Evolutionary conservation across 345 rosid genomes (phyloP).

Genomic region (Eucalyptus tenuipes): DNA sequence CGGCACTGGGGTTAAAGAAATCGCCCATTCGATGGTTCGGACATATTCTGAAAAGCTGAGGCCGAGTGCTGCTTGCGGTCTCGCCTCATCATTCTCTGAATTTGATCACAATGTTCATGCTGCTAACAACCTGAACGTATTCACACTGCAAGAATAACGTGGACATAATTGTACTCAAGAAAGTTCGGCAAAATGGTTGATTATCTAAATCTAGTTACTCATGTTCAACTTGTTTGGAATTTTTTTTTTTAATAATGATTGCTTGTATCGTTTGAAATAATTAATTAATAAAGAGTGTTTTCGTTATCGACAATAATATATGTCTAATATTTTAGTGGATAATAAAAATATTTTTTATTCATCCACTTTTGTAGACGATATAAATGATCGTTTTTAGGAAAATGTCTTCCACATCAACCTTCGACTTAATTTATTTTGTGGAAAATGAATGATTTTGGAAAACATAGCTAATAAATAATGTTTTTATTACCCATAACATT

Average conservation of each 20-base stretch:
- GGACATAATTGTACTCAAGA: neutral
- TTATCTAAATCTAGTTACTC: neutral
- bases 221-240: neutral
- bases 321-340: too few relatives aligned
- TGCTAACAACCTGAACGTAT: neutral
- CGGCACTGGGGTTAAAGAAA: neutral
- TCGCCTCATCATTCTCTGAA: neutral
- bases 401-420: too few relatives aligned
- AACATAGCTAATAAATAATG: too few relatives aligned
- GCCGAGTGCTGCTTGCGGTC: neutral
- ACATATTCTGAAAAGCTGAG: neutral
- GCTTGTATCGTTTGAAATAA: too few relatives aligned
- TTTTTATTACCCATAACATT: too few relatives aligned
- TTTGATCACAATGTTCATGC: neutral
- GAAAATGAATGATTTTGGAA: neutral
- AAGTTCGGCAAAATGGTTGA: neutral
- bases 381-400: fast-evolving
- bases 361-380: fast-evolving
- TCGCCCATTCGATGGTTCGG: neutral
- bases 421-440: too few relatives aligned
- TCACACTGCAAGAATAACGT: neutral
- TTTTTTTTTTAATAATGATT: too few relatives aligned
- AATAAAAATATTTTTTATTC: too few relatives aligned
- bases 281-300: too few relatives aligned
- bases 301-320: too few relatives aligned